Evolutionary conservation across 208 protist genomes (phyloP).

Genomic region (Leishmania guyanensis): DNA sequence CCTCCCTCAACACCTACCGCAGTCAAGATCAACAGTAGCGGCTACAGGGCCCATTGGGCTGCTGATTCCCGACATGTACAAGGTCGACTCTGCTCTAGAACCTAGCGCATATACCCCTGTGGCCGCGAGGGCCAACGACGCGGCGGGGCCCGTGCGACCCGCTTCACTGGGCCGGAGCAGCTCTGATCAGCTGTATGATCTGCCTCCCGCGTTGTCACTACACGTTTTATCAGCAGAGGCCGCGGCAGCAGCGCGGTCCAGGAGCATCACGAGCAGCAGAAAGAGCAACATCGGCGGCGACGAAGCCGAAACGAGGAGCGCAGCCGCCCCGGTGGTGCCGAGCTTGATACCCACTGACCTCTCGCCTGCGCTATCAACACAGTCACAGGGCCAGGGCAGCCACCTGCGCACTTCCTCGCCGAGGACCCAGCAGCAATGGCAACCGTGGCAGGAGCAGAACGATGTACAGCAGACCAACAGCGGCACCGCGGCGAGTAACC

Average conservation of each 20-base stretch:
- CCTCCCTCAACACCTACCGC: neutral
- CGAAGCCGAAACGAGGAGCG: neutral
- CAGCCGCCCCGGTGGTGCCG: neutral
- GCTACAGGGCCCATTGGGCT: neutral
- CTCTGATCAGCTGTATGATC: conserved; percentile 4
- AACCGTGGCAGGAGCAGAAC: neutral
- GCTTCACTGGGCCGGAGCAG: conserved; percentile 19
- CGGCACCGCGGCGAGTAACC: conserved; percentile 2
- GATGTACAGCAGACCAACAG: neutral
- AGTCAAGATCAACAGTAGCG: neutral
- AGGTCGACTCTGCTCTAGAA: neutral
- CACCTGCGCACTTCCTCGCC: neutral
- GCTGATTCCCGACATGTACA: neutral
- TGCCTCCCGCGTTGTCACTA: neutral
- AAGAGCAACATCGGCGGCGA: neutral
- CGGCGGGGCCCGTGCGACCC: neutral
- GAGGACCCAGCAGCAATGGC: neutral
- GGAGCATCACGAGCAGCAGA: neutral
- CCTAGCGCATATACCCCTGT: neutral
- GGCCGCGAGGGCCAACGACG: neutral
- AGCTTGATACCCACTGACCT: neutral
- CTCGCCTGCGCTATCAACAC: neutral
- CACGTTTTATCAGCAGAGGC: neutral
- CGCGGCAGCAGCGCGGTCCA: neutral
- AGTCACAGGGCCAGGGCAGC: neutral